Percentiles rank a stretch among this genome's conserved stretches.
Conservation (phyloP, 2,329 filamentous ascomycete species). For the Botryosphaeria agaves region DNA sequence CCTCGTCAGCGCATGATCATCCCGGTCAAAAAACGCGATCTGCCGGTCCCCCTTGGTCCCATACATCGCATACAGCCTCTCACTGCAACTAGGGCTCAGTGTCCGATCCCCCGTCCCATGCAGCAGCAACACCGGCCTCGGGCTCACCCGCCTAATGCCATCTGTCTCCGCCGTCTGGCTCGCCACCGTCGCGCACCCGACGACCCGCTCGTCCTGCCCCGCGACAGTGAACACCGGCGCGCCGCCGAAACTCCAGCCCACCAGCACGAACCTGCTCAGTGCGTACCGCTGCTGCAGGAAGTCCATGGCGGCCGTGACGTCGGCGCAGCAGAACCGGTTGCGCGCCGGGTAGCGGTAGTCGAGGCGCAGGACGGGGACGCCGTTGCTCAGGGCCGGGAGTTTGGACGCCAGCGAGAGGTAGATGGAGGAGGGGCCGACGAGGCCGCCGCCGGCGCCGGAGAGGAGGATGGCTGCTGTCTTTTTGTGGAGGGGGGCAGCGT, state of each 20-base stretch:
- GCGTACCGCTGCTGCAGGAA: slow-evolving; percentile 15
- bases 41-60: slow-evolving; percentile 13
- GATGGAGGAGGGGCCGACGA: slow-evolving; percentile 21
- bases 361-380: slow-evolving; percentile 22
- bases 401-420: slow-evolving; percentile 25
- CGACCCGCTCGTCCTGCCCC: slow-evolving; percentile 13
- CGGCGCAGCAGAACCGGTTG: slow-evolving; percentile 17
- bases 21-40: slow-evolving; percentile 21
- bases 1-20: slow-evolving; percentile 23
- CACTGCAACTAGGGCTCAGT: slow-evolving; percentile 15
- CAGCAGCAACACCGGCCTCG: slow-evolving; percentile 19
- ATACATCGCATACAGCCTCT: slow-evolving; percentile 20
- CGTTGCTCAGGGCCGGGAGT: slow-evolving; percentile 17
- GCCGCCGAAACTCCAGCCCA: slow-evolving; percentile 27
- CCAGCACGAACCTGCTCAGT: slow-evolving; percentile 19
- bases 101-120: slow-evolving; percentile 22
- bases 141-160: slow-evolving; percentile 14
- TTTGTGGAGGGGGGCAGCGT: slow-evolving; percentile 4
- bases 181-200: slow-evolving; percentile 22
- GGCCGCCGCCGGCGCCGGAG: slow-evolving; percentile 20
- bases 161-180: slow-evolving; percentile 21
- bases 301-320: slow-evolving; percentile 19
- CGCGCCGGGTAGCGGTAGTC: slow-evolving; percentile 22
- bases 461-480: slow-evolving; percentile 24
- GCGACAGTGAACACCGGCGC: slow-evolving; percentile 23